phyloP scores from a whole-genome alignment of 441 rosid genomes.

The Erodium trifolium region DNA sequence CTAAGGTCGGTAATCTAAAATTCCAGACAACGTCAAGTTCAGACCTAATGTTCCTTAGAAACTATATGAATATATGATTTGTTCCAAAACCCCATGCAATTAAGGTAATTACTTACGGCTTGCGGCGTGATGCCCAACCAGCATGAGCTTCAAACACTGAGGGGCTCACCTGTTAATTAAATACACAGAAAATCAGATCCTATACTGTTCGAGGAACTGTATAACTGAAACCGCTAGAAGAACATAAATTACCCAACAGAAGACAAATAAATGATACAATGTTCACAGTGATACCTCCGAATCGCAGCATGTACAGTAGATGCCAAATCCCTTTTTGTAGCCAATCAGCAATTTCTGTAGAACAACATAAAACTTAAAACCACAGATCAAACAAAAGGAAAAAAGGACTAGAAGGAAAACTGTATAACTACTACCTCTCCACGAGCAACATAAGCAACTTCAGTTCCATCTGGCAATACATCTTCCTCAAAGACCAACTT shows the following conservation, averaged over 20 bases:
- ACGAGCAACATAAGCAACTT: constrained; percentile 69
- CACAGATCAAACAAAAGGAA: constrained; percentile 12
- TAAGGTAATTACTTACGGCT: constrained; percentile 59
- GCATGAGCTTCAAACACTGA: constrained; percentile 97
- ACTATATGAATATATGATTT: not conserved
- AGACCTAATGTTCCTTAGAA: not conserved
- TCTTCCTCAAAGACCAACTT: constrained; percentile 82
- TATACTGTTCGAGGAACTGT: not conserved
- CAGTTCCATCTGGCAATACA: constrained; percentile 80
- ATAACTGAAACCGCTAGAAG: not conserved
- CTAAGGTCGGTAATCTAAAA: no score
- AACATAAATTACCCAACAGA: not conserved
- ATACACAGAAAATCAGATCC: constrained; percentile 2
- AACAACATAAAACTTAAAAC: constrained; percentile 16
- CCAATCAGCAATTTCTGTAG: constrained; percentile 76
- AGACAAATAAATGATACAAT: not conserved
- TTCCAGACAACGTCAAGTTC: not conserved
- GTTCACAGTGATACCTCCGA: constrained; percentile 41
- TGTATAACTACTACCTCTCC: constrained; percentile 54
- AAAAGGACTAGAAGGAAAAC: constrained; percentile 3
- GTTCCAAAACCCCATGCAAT: constrained; percentile 1
- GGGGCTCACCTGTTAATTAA: constrained; percentile 66
- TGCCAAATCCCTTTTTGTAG: constrained; percentile 71
- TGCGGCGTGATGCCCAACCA: constrained; percentile 81
- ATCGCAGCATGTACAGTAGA: constrained; percentile 76